Evolutionary conservation across 164 flowering plant genomes (phyloP).

Genomic region (Dillenia suffruticosa): DNA sequence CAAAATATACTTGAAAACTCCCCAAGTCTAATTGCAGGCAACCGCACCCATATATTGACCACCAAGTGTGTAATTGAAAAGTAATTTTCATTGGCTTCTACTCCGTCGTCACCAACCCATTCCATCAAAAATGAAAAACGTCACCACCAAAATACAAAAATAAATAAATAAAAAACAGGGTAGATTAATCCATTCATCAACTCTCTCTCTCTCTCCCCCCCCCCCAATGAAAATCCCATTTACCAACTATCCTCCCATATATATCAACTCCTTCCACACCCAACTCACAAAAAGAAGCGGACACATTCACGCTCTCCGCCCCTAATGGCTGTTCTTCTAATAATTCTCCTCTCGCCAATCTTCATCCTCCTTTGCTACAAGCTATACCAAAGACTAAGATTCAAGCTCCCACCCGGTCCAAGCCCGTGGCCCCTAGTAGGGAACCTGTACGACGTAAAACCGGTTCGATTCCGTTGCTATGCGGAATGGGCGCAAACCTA

Average conservation of each 20-base stretch:
- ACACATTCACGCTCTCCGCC: slow-evolving; percentile 1
- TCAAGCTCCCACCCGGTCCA: slow-evolving; percentile 58
- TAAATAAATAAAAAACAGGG: background rate
- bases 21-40: too few relatives aligned
- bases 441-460: slow-evolving; percentile 48
- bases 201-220: too few relatives aligned
- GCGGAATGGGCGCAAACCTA: slow-evolving; percentile 42
- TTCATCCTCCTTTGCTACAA: too few relatives aligned
- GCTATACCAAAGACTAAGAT: slow-evolving; percentile 19
- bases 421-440: slow-evolving; percentile 51
- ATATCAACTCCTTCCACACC: background rate
- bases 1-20: too few relatives aligned
- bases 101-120: too few relatives aligned
- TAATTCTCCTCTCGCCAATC: too few relatives aligned
- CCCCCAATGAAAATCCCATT: background rate
- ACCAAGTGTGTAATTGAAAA: too few relatives aligned
- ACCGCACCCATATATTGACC: too few relatives aligned
- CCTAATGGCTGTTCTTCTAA: too few relatives aligned
- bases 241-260: slow-evolving; percentile 2
- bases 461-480: slow-evolving; percentile 48
- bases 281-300: background rate
- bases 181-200: too few relatives aligned
- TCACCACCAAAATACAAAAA: background rate
- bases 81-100: too few relatives aligned
- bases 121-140: too few relatives aligned